Conservation (phyloP, 441 rosid genomes). For the Aleurites moluccanus region DNA sequence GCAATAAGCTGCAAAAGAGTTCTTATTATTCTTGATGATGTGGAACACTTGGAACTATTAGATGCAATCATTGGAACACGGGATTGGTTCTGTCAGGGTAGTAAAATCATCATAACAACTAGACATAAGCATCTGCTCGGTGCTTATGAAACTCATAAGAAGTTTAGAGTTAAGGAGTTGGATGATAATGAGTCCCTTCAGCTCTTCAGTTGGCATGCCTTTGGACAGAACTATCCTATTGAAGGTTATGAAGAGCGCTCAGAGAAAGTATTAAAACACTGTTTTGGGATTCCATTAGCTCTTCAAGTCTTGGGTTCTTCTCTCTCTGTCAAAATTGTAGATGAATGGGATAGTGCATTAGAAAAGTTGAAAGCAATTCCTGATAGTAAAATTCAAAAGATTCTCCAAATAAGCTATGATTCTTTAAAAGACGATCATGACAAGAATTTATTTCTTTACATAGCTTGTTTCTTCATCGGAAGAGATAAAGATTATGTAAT, state of each 20-base stretch:
- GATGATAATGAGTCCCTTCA: constrained; percentile 22
- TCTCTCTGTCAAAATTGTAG: constrained; percentile 21
- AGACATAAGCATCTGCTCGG: constrained; percentile 18
- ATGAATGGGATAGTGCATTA: constrained; percentile 36
- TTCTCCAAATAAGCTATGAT: constrained; percentile 23
- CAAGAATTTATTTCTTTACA: constrained; percentile 25
- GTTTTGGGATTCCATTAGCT: constrained; percentile 32
- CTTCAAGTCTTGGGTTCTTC: constrained; percentile 27
- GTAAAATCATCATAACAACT: constrained; percentile 28
- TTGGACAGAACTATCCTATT: constrained; percentile 12
- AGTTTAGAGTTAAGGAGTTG: constrained; percentile 30
- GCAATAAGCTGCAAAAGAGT: constrained; percentile 17
- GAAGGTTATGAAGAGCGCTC: constrained; percentile 17
- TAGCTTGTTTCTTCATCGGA: constrained; percentile 34
- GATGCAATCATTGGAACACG: constrained; percentile 16
- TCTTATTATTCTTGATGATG: constrained; percentile 34
- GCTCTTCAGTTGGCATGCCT: constrained; percentile 30
- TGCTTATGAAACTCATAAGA: constrained; percentile 3
- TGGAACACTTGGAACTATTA: constrained; percentile 24
- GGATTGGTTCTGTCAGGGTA: constrained; percentile 21
- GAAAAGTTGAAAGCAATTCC: constrained; percentile 29
- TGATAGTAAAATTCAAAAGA: constrained; percentile 20
- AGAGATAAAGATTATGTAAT: constrained; percentile 18
- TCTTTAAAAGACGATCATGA: constrained; percentile 21
- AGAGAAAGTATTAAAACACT: background rate